A percentile compares a stretch with the other conserved stretches of the same genome.
Conservation (phyloP, 768 basidiomycete species). For the Psilocybe tampanensis region DNA sequence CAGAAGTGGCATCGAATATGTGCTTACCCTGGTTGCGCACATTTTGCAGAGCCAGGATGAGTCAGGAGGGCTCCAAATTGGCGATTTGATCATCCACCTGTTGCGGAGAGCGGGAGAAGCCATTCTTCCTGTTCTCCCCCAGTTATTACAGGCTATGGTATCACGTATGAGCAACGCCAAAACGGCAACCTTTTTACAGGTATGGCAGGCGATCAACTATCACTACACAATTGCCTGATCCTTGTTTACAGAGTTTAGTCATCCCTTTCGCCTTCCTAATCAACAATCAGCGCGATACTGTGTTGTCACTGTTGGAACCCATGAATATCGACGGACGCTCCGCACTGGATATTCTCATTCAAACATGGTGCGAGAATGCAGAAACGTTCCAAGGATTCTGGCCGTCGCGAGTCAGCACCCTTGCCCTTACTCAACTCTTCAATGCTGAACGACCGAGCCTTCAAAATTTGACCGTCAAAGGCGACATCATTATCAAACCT, state of each 20-base stretch:
- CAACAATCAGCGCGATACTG: slow-evolving; percentile 80
- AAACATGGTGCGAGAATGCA: slow-evolving; percentile 93
- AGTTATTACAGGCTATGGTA: slow-evolving; percentile 84
- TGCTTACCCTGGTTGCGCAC: slow-evolving; percentile 76
- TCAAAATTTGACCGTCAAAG: slow-evolving; percentile 77
- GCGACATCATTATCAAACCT: slow-evolving; percentile 85
- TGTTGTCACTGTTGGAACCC: slow-evolving; percentile 75
- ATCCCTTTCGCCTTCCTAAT: slow-evolving; percentile 95
- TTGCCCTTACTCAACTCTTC: slow-evolving; percentile 81
- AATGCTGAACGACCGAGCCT: slow-evolving; percentile 65
- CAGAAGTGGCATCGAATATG: slow-evolving; percentile 73
- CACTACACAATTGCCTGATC: not conserved
- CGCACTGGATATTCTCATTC: slow-evolving; percentile 85
- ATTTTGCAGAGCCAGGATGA: slow-evolving; percentile 83
- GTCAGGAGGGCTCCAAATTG: slow-evolving; percentile 90
- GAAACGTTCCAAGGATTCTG: slow-evolving; percentile 96
- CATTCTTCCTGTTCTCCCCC: slow-evolving; percentile 83
- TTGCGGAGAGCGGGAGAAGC: slow-evolving; percentile 81
- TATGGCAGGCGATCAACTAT: slow-evolving; percentile 22
- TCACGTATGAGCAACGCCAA: slow-evolving; percentile 80
- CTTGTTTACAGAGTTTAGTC: slow-evolving; percentile 71
- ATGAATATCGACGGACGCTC: slow-evolving; percentile 60
- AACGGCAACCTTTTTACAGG: slow-evolving; percentile 92
- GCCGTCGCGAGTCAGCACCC: slow-evolving; percentile 83
- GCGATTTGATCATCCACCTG: slow-evolving; percentile 93